A percentile compares a stretch with the other conserved stretches of the same genome.
These are phyloP conservation scores for Coemansia sp. DNA, from an alignment of 192 early-diverging fungal species.

Conservation along the genomic window DNA sequence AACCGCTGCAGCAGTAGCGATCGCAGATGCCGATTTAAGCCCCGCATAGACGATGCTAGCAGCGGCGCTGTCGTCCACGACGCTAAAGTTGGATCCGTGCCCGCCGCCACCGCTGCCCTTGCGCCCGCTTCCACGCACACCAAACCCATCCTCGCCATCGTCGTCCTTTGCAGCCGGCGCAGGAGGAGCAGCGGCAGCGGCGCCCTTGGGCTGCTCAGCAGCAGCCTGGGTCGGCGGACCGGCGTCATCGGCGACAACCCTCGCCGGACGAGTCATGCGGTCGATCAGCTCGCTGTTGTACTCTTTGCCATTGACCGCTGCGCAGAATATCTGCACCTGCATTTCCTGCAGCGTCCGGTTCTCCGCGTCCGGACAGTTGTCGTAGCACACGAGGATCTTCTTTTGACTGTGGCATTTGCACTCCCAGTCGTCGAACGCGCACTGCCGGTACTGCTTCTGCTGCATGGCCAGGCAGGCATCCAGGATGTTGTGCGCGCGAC, in stretches of 20 bases:
- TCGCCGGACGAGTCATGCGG: conserved; percentile 44
- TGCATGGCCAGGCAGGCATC: conserved; percentile 49
- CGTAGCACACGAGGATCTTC: conserved; percentile 51
- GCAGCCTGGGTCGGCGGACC: conserved; percentile 2
- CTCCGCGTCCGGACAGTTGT: conserved; percentile 53
- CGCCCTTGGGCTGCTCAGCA: conserved; percentile 14
- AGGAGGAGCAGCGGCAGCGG: no score
- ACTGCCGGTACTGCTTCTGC: conserved; percentile 35
- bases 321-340: conserved; percentile 51
- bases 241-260: conserved; percentile 26
- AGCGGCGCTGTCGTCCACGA: conserved; percentile 27
- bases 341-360: conserved; percentile 53
- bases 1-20: not conserved
- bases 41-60: not conserved
- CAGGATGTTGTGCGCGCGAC: conserved; percentile 51
- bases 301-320: conserved; percentile 36
- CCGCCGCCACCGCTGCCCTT: conserved; percentile 3
- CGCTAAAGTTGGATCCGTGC: conserved; percentile 19
- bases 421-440: conserved; percentile 49
- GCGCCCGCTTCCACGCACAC: not conserved
- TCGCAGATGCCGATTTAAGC: conserved; percentile 2
- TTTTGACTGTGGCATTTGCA: conserved; percentile 53
- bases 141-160: conserved; percentile 4
- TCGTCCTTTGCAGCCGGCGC: conserved; percentile 3
- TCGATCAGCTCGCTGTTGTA: conserved; percentile 44